Evolutionary conservation across 139 green algal genomes (phyloP).

Genomic region (Tetraselmis striata): DNA sequence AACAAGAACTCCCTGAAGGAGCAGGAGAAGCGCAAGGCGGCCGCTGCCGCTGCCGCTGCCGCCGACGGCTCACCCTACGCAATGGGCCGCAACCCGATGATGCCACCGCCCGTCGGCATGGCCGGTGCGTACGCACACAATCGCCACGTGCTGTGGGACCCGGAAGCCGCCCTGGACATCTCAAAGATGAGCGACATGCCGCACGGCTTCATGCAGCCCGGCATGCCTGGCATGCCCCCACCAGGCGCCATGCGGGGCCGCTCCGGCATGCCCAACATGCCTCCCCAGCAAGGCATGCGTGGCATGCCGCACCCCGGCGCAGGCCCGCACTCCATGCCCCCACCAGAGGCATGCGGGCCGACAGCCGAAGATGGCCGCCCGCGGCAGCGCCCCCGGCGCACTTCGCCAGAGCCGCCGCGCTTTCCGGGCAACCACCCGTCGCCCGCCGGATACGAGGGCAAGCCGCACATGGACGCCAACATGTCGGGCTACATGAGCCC

Average conservation of each 20-base stretch:
- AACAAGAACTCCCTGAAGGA: constrained; percentile 38
- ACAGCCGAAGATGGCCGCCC: not conserved
- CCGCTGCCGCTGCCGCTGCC: too few relatives aligned
- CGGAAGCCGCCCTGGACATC: not conserved
- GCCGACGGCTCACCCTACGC: not conserved
- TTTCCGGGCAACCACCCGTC: too few relatives aligned
- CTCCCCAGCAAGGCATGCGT: not conserved
- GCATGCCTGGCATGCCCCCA: not conserved
- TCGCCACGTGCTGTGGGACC: not conserved
- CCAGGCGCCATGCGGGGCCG: not conserved
- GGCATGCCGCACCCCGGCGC: too few relatives aligned
- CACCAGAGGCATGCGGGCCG: not conserved
- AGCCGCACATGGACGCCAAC: not conserved
- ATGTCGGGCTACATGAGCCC: not conserved
- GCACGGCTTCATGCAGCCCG: not conserved
- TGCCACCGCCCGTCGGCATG: not conserved
- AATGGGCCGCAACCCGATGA: not conserved
- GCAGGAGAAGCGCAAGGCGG: constrained; percentile 31
- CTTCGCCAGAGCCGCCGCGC: not conserved
- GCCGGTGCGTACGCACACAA: not conserved
- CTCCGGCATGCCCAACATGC: not conserved
- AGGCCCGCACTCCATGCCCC: not conserved
- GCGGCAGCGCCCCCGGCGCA: not conserved
- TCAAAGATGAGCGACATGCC: not conserved
- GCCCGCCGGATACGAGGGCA: too few relatives aligned